Evolutionary conservation across 106 monocot genomes (phyloP).

Genomic region (Dioscorea alata): DNA sequence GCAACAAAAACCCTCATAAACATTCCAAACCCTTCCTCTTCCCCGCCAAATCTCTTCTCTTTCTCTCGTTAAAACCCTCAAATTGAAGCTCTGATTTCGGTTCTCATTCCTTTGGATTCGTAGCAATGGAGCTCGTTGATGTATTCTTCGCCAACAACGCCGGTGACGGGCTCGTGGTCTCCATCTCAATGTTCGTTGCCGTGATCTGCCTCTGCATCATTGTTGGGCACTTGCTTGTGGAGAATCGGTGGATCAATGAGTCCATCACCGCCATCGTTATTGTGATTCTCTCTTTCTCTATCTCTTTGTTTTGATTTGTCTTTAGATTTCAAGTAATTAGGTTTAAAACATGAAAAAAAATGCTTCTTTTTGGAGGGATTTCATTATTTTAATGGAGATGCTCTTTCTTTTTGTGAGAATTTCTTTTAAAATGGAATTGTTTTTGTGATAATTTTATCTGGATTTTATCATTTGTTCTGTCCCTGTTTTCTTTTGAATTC

Average conservation of each 20-base stretch:
- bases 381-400: no score
- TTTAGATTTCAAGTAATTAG: no score
- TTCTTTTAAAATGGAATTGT: no score
- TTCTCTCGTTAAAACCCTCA: not conserved
- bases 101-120: no score
- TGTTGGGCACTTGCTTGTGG: constrained; percentile 21
- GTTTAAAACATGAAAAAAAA: not conserved
- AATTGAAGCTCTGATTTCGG: no score
- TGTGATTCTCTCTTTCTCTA: constrained; percentile 3
- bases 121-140: no score
- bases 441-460: no score
- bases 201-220: constrained; percentile 26
- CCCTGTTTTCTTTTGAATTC: no score
- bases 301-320: not conserved
- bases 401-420: no score
- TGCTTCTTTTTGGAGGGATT: not conserved
- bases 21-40: not conserved
- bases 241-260: constrained; percentile 27
- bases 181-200: constrained; percentile 21
- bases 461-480: no score
- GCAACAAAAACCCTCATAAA: not conserved
- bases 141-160: not conserved
- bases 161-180: constrained; percentile 10
- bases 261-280: constrained; percentile 21
- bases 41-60: not conserved